A percentile compares a stretch with the other conserved stretches of the same genome.
These are phyloP conservation scores for Pulicaria dysenterica DNA, from an alignment of 129 eudicot species.

Conservation along the genomic window DNA sequence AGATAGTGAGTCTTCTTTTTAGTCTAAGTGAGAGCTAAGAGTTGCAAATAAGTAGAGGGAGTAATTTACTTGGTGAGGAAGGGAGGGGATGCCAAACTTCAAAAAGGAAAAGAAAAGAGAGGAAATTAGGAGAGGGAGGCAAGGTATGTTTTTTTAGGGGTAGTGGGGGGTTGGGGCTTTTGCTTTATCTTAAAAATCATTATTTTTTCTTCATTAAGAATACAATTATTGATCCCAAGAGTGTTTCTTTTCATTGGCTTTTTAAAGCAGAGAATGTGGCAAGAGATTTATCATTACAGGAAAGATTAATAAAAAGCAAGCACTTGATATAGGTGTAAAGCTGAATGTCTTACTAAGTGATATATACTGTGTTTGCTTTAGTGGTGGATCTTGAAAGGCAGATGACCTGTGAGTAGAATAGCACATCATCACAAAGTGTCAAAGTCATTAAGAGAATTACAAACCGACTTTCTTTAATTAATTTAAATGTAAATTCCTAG, in stretches of 20 bases:
- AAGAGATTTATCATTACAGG: slow-evolving; percentile 5
- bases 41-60: slow-evolving; percentile 25
- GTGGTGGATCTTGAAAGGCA: slow-evolving; percentile 37
- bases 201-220: slow-evolving; percentile 37
- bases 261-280: slow-evolving; percentile 28
- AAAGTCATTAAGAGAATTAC: slow-evolving; percentile 18
- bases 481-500: not conserved
- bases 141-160: slow-evolving; percentile 29
- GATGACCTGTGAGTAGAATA: slow-evolving; percentile 21
- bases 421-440: slow-evolving; percentile 10
- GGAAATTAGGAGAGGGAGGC: slow-evolving; percentile 38
- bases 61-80: slow-evolving; percentile 43
- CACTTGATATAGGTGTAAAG: slow-evolving; percentile 35
- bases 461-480: slow-evolving; percentile 2
- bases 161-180: slow-evolving; percentile 34
- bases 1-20: slow-evolving; percentile 1
- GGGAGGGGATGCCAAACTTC: slow-evolving; percentile 47
- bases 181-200: slow-evolving; percentile 30
- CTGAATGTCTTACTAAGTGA: slow-evolving; percentile 32
- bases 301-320: slow-evolving; percentile 30
- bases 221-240: slow-evolving; percentile 47
- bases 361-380: slow-evolving; percentile 28
- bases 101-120: slow-evolving; percentile 23
- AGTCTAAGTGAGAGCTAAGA: not conserved
- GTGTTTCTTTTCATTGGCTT: slow-evolving; percentile 40